Evolutionary conservation across 768 basidiomycete genomes (phyloP).

Genomic region (Agrocybe chaxingu): DNA sequence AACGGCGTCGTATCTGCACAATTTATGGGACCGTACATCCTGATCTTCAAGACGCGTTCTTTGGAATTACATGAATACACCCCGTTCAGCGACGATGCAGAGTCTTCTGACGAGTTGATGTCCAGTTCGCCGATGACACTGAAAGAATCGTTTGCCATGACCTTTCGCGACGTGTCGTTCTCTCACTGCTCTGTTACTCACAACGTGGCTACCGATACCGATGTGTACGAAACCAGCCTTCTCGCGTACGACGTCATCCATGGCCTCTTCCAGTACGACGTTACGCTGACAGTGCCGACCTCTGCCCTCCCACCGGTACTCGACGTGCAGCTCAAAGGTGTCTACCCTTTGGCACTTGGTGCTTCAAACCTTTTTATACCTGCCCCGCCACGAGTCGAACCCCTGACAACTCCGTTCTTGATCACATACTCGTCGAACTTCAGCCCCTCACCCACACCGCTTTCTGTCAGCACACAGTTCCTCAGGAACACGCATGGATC

Average conservation of each 20-base stretch:
- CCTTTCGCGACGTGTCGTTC: constrained; percentile 43
- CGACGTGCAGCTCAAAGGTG: constrained; percentile 39
- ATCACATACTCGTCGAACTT: constrained; percentile 10
- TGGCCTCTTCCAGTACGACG: constrained; percentile 48
- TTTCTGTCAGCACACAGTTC: constrained; percentile 2
- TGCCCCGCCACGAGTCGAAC: constrained; percentile 1
- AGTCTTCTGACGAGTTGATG: background rate
- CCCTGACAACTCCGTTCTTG: background rate
- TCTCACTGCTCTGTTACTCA: constrained; percentile 24
- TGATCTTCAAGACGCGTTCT: constrained; percentile 49
- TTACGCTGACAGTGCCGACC: constrained; percentile 21
- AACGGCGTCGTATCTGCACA: constrained; percentile 39
- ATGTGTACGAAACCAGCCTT: constrained; percentile 29
- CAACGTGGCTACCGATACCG: constrained; percentile 1
- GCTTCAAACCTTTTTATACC: constrained; percentile 7
- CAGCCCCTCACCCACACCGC: constrained; percentile 12
- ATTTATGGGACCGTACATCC: constrained; percentile 46
- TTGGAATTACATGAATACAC: constrained; percentile 39
- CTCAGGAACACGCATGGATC: background rate
- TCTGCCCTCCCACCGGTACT: constrained; percentile 13
- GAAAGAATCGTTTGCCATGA: constrained; percentile 24
- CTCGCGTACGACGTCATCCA: constrained; percentile 43
- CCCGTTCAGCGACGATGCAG: constrained; percentile 19
- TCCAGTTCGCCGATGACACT: constrained; percentile 3
- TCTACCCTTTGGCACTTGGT: constrained; percentile 37